Evolutionary conservation across 2,329 filamentous ascomycete species (phyloP), one percentile per base, ranked within the genome.

Genomic region (Neodidymelliopsis sp.): DNA sequence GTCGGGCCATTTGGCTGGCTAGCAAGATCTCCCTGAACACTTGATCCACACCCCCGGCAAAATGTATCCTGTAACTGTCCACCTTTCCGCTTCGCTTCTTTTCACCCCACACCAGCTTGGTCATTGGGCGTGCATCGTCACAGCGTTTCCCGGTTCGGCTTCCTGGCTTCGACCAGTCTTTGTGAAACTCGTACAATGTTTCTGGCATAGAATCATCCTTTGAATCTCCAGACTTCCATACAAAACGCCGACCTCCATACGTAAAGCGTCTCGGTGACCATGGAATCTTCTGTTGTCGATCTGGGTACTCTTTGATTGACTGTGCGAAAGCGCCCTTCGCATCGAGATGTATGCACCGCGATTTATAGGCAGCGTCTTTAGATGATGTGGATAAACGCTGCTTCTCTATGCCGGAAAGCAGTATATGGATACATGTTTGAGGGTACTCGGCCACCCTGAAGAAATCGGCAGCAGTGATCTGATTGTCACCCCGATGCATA

Each of bases 141-240:
- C 65, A 62, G 22, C 65, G 57, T 56, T 72, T 72, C 36, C 69
- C 69, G 10, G 66, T 70, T 29, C 69, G 49, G 54, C 66, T 70
- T 7, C 67, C 67, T 15, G 69, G 66, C 54, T 71, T 71, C 8
- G 65, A 60, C 63, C 63, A 70, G 34, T 71, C 68, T 22, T 57
- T 60, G 20, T 60, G 59, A 39, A 66, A 72, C 41, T 72, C 69
- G 53, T 71, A 72, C 16, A 72, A 57, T 4, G 68, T 70, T 57
- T 72, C 69, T 5, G 68, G 68, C 69, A 72, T 72, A 5, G 68
- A 66, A 27, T 81, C 77, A 53, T 81, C 78, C 61, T 81, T 66
- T 2, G 77, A 74, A 16, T 72, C 60, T 15, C 72, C 76, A 7
- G 68, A 69, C 25, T 65, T 77, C 75, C 78, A 82, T 15, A 74